Evolutionary conservation across 805 yeast species (phyloP).

Genomic region (Saitoella complicata): DNA sequence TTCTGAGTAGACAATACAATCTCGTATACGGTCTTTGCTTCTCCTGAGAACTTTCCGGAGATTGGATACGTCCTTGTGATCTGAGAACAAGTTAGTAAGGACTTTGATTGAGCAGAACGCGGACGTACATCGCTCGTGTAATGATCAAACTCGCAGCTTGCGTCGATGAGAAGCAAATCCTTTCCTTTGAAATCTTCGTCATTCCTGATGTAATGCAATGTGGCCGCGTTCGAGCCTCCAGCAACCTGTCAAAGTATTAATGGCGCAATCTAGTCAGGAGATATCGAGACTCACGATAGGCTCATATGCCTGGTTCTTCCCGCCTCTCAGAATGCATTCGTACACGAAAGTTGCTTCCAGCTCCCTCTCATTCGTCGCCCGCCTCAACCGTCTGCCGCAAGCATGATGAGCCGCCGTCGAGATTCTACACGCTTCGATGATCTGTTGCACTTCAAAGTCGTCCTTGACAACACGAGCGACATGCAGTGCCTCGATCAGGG

Average conservation of each 20-base stretch:
- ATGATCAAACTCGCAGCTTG: constrained; percentile 93
- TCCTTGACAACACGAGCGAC: constrained; percentile 80
- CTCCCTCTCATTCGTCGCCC: constrained; percentile 74
- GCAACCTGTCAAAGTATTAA: no score
- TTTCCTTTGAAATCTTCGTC: constrained; percentile 41
- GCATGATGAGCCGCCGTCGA: constrained; percentile 81
- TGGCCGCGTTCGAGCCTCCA: constrained; percentile 23
- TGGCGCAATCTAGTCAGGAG: constrained; percentile 33
- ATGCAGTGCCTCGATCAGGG: constrained; percentile 48
- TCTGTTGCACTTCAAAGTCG: constrained; percentile 54
- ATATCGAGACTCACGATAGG: constrained; percentile 94
- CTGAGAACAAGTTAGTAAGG: no score
- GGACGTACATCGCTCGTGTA: constrained; percentile 67
- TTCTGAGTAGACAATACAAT: constrained; percentile 72
- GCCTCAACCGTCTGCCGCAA: constrained; percentile 83
- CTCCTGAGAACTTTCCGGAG: constrained; percentile 75
- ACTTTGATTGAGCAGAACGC: no score
- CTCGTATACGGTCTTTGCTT: constrained; percentile 67
- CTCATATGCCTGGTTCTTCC: constrained; percentile 76
- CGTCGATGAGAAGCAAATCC: constrained; percentile 68
- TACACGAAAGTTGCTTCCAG: constrained; percentile 90
- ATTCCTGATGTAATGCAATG: constrained; percentile 76
- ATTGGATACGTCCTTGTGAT: constrained; percentile 83
- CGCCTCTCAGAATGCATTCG: constrained; percentile 87
- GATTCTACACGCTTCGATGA: constrained; percentile 68